Evolutionary conservation across 306 rosid species (phyloP), one percentile per base, ranked within the genome.

Genomic region (Ammopiptanthus mongolicus): DNA sequence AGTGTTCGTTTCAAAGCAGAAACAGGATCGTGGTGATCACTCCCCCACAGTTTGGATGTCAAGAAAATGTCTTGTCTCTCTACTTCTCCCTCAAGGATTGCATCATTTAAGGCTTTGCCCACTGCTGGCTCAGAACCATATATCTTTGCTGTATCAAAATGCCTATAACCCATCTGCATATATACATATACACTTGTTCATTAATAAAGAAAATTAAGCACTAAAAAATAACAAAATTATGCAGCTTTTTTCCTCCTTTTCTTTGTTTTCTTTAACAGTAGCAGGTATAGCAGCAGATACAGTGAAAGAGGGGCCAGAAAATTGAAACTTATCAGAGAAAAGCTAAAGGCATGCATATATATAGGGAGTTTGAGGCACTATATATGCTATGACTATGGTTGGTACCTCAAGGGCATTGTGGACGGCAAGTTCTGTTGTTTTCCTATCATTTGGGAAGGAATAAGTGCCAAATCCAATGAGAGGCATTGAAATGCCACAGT

Each of bases 1-100:
- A 93, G 80, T 72, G 96, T 89, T 68, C 66, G 86, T 29, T 80
- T 84, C 62, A 91, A 85, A 21, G 91, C 98, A 36, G 91, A 88
- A 77, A 94, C 87, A 78, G 98, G 98, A 74, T 94, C 93, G 77
- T 94, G 93, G 81, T 94, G 98, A 79, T 91, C 93, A 69, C 93
- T 88, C 3, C 96, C 89, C 98, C 98, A 94, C 5, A 94, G 82
- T 73, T 94, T 94, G 0, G 98, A 91, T 22, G 97, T 94, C 50
- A 94, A 81, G 84, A 91, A 94, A 59, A 91, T 77, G 73, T 88
- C 93, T 19, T 87, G 83, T 67, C 98, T 87, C 5, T 81, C 79
- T 3, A 90, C 64, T 41, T 42, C 64, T 71, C 84, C 77, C 18
- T 69, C 63, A 1, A 21, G 63, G 15, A 91, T 83, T 76, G 92